A percentile compares a stretch with the other conserved stretches of the same genome.
Conservation (phyloP, 2,329 filamentous ascomycete genomes). For the Mollisiaceae sp. region DNA sequence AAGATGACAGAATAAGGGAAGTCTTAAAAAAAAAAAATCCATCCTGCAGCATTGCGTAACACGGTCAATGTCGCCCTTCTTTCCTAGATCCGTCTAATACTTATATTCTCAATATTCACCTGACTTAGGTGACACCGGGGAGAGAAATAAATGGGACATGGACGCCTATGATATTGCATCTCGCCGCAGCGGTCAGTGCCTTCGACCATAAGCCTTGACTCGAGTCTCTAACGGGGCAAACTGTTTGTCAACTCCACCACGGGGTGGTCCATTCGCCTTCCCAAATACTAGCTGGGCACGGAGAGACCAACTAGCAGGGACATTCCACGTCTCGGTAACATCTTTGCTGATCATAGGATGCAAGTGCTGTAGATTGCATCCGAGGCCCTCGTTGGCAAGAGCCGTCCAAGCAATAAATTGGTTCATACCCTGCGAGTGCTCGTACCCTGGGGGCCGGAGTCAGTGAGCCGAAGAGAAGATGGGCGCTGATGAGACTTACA, state of each 20-base stretch:
- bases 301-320: constrained; percentile 75
- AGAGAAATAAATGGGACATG: not conserved
- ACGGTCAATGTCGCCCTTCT: too few species aligned
- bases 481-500: constrained; percentile 14
- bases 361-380: constrained; percentile 90
- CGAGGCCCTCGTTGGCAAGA: constrained; percentile 80
- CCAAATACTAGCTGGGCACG: constrained; percentile 86
- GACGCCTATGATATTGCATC: not conserved
- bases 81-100: too few species aligned
- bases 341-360: constrained; percentile 63
- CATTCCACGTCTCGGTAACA: constrained; percentile 70
- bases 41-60: too few species aligned
- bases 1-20: too few species aligned
- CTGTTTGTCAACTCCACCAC: constrained; percentile 59
- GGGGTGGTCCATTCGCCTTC: constrained; percentile 53
- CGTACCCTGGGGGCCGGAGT: constrained; percentile 48
- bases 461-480: not conserved
- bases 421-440: constrained; percentile 67
- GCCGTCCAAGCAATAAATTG: constrained; percentile 81
- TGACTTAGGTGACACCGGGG: too few species aligned
- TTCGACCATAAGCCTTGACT: constrained; percentile 62
- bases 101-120: too few species aligned
- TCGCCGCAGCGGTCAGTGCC: not conserved
- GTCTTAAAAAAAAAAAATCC: too few species aligned
- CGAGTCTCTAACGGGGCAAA: constrained; percentile 69